Conservation (phyloP, 1,284 basidiomycete genomes). For the Tetrapyrgos nigripes region DNA sequence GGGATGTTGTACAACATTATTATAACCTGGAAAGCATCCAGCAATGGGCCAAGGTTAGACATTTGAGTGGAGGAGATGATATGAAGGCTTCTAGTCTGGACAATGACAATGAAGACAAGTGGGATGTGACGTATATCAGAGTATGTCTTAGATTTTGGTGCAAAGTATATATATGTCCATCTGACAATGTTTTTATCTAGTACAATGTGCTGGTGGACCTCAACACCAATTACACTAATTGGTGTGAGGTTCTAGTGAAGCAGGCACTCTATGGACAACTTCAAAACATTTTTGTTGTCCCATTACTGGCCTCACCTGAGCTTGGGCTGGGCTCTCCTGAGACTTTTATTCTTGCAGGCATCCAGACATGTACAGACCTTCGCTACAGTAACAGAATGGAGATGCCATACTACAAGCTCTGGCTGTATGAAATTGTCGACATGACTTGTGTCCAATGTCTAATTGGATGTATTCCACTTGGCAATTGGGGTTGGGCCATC, state of each 20-base stretch:
- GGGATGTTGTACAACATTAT: background rate
- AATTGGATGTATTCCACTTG: background rate
- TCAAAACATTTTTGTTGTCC: constrained; percentile 24
- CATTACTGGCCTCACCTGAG: background rate
- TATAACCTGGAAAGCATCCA: background rate
- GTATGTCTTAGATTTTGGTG: constrained; percentile 15
- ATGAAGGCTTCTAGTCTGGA: constrained; percentile 21
- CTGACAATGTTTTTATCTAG: constrained; percentile 10
- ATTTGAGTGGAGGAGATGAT: constrained; percentile 25
- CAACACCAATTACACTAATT: constrained; percentile 13
- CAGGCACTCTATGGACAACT: constrained; percentile 28
- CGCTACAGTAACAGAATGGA: background rate
- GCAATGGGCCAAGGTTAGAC: constrained; percentile 26
- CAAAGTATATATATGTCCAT: background rate
- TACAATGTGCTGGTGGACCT: constrained; percentile 25
- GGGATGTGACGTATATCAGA: constrained; percentile 30
- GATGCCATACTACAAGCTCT: background rate
- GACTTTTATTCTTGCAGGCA: constrained; percentile 22
- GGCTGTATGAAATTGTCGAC: background rate
- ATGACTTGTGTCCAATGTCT: constrained; percentile 2
- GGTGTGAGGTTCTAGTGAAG: constrained; percentile 4
- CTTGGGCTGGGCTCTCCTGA: background rate
- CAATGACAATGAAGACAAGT: constrained; percentile 6
- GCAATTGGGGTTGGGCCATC: background rate
- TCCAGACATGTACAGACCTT: constrained; percentile 6